Evolutionary conservation across 129 eudicot species (phyloP).

Genomic region (Deinandra increscens): DNA sequence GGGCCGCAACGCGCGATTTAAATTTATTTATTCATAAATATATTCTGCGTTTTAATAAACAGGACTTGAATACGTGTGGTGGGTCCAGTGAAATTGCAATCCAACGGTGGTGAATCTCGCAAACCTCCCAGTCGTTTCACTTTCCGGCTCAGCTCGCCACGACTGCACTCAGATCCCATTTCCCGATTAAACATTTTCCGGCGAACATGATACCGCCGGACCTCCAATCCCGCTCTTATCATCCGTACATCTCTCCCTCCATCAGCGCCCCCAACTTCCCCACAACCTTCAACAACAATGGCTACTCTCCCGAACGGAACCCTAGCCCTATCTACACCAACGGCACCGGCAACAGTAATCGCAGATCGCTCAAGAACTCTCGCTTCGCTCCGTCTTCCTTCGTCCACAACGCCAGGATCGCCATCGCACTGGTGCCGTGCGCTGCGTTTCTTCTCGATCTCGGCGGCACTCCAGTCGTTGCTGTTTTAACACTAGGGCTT

Average conservation of each 20-base stretch:
- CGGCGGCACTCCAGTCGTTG: slow-evolving; percentile 86
- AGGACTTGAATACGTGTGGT: not conserved
- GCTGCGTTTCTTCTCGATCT: slow-evolving; percentile 88
- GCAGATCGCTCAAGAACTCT: slow-evolving; percentile 53
- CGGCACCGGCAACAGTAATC: slow-evolving; percentile 28
- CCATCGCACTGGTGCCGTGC: slow-evolving; percentile 74
- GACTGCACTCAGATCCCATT: slow-evolving; percentile 26
- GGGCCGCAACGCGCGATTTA: too few species aligned
- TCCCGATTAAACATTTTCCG: slow-evolving; percentile 32
- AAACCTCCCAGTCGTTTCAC: slow-evolving; percentile 25
- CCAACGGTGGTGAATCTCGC: slow-evolving; percentile 29
- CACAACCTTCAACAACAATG: slow-evolving; percentile 48
- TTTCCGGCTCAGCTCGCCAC: slow-evolving; percentile 23
- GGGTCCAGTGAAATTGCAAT: slow-evolving; percentile 28
- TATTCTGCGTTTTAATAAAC: not conserved
- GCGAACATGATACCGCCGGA: slow-evolving; percentile 85
- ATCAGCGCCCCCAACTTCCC: slow-evolving; percentile 63
- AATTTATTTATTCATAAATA: too few species aligned
- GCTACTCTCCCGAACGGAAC: slow-evolving; percentile 48
- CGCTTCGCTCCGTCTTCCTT: slow-evolving; percentile 60
- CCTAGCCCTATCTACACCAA: slow-evolving; percentile 43
- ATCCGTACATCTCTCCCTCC: slow-evolving; percentile 74
- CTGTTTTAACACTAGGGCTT: slow-evolving; percentile 63
- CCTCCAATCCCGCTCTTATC: slow-evolving; percentile 74
- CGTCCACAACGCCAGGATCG: slow-evolving; percentile 71